Conservation (phyloP, 495 filamentous ascomycete species). For the Tuber indicum region DNA sequence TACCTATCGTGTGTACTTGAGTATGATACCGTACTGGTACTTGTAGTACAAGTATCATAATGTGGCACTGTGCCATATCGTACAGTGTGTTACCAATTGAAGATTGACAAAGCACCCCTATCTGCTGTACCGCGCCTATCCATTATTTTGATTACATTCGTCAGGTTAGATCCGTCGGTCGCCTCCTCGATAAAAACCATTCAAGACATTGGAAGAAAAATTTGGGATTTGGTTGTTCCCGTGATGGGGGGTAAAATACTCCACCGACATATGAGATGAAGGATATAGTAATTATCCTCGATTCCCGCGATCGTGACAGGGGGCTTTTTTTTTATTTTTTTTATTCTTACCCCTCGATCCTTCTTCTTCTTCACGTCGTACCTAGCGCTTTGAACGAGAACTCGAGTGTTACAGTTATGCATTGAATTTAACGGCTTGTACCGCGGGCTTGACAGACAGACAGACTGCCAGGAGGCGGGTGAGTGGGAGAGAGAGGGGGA, state of each 20-base stretch:
- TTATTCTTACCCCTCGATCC: neutral
- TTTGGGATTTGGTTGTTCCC: neutral
- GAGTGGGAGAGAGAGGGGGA: neutral
- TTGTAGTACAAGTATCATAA: too few relatives aligned
- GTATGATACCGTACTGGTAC: too few relatives aligned
- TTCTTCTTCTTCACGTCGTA: neutral
- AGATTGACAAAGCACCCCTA: neutral
- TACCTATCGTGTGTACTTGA: neutral
- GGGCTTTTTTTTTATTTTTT: neutral
- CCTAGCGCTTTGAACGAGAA: neutral
- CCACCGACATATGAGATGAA: neutral
- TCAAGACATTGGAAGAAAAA: neutral
- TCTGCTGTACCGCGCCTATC: neutral
- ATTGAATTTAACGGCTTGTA: neutral
- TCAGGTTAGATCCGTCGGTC: neutral
- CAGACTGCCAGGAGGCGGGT: too few relatives aligned
- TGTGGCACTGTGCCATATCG: too few relatives aligned
- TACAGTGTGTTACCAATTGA: neutral
- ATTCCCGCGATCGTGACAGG: conserved; percentile 3
- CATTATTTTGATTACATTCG: neutral
- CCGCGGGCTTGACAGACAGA: neutral
- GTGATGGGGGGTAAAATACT: neutral
- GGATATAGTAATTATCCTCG: neutral
- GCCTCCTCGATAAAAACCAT: neutral
- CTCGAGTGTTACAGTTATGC: neutral